These are phyloP conservation scores for Ambrosia artemisiifolia DNA, from an alignment of 129 eudicot species.

Conservation along the genomic window DNA sequence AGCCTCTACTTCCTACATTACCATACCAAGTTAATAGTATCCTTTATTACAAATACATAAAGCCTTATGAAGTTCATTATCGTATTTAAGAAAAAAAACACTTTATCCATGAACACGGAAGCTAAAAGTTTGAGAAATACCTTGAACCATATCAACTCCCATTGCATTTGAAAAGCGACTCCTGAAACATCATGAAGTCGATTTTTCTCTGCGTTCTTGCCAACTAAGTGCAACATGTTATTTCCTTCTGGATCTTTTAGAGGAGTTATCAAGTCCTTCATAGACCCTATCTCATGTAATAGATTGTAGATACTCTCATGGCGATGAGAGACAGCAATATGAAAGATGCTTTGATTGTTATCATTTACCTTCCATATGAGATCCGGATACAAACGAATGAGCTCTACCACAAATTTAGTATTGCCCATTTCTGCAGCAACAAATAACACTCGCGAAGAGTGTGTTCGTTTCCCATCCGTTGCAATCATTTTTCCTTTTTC, in stretches of 20 bases:
- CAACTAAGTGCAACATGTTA: neutral
- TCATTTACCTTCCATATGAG: neutral
- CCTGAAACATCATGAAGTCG: neutral
- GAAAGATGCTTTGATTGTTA: neutral
- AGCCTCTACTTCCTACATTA: neutral
- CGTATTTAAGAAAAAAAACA: too few relatives aligned
- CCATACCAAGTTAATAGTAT: too few relatives aligned
- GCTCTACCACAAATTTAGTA: neutral
- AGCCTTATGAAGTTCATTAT: too few relatives aligned
- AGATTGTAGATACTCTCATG: neutral
- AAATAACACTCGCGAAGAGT: neutral
- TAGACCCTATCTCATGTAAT: neutral
- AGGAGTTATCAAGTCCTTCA: neutral
- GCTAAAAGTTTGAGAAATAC: neutral
- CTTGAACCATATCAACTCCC: neutral
- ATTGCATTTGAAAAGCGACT: conserved; percentile 3
- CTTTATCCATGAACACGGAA: too few relatives aligned
- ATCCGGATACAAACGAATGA: neutral
- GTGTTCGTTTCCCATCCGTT: neutral
- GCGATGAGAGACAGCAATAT: neutral
- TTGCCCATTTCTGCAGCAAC: neutral
- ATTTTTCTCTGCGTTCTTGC: neutral
- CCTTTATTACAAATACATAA: too few relatives aligned
- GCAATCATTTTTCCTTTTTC: too few relatives aligned
- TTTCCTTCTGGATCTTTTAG: neutral